phyloP scores from a whole-genome alignment of 306 rosid genomes.

The Ceratonia siliqua region DNA sequence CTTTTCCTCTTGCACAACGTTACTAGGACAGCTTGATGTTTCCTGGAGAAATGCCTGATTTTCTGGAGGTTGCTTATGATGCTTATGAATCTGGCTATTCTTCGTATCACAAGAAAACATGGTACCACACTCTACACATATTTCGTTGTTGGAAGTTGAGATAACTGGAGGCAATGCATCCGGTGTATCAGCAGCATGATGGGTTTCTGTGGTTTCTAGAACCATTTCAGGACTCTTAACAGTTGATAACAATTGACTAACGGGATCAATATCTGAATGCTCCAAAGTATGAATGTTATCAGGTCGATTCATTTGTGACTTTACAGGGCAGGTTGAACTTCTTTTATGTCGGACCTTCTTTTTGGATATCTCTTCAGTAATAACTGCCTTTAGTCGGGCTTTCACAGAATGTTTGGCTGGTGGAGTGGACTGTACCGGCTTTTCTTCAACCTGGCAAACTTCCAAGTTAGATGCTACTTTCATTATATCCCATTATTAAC shows the following conservation, averaged over 20 bases:
- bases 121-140: conserved; percentile 40
- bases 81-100: conserved; percentile 35
- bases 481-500: not conserved
- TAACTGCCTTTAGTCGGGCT: conserved; percentile 51
- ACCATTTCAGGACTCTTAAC: conserved; percentile 35
- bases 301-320: conserved; percentile 28
- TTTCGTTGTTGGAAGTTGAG: conserved; percentile 16
- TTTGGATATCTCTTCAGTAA: conserved; percentile 49
- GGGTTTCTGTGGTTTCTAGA: conserved; percentile 32
- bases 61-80: not conserved
- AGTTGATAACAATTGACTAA: conserved; percentile 31
- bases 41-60: not conserved
- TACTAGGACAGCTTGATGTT: not conserved
- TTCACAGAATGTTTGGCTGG: conserved; percentile 43
- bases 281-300: conserved; percentile 45
- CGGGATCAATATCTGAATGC: conserved; percentile 37
- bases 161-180: conserved; percentile 28
- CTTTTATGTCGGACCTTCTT: conserved; percentile 52
- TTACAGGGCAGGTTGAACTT: conserved; percentile 56
- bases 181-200: conserved; percentile 25
- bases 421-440: conserved; percentile 22
- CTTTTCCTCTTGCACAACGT: not conserved
- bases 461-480: conserved; percentile 26
- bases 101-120: conserved; percentile 17
- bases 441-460: conserved; percentile 48